Evolutionary conservation across 352 stramenopile genomes (phyloP), one percentile per base, ranked within the genome.

Genomic region (Globisporangium rhizosaccharum): DNA sequence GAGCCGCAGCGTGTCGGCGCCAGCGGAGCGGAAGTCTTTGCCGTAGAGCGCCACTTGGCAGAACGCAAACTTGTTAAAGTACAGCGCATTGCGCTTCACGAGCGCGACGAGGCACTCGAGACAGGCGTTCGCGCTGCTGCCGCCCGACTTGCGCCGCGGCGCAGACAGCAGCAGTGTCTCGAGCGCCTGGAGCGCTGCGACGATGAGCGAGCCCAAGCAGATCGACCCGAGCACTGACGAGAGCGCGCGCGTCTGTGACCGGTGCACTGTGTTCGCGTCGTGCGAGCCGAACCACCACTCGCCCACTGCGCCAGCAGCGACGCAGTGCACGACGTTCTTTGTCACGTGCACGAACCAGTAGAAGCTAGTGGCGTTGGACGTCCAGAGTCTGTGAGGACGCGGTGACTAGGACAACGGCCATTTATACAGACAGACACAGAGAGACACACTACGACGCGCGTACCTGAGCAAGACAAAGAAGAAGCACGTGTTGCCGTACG

Each of bases 41-140:
- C 83, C 85, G 67, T 95, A 92, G n/a, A 95, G 71, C 23, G 83
- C 83, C 28, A 95, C 75, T 37, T 93, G 85, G 52, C 83, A 92
- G 57, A 92, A 93, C 3, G 85, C 85, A 61, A 84, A 95, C 65
- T 95, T 95, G 75, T 95, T 95, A 56, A 91, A 95, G 44, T 88
- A 86, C 54, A 86, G 67, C 62, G 90, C 73, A 59, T 91, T 90
- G 49, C 75, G 76, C 48, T 79, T 78, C 15, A 91, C 76, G 36
- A 90, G 59, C 54, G 73, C 72, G 45, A 92, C 76, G 39, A 94
- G 65, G 57, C 83, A 94, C 56, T 92, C 85, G n/a, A 94, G 67
- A 39, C 79, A 94, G 30, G 82, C 85, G 51, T 94, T 94, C 2
- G 78, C 67, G 47, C 76, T 87, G 7, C 75, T 70, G 30, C 56